A percentile compares a stretch with the other conserved stretches of the same genome.
Evolutionary conservation across 768 basidiomycete species (phyloP).

Genomic region (Cyclocybe aegerita): DNA sequence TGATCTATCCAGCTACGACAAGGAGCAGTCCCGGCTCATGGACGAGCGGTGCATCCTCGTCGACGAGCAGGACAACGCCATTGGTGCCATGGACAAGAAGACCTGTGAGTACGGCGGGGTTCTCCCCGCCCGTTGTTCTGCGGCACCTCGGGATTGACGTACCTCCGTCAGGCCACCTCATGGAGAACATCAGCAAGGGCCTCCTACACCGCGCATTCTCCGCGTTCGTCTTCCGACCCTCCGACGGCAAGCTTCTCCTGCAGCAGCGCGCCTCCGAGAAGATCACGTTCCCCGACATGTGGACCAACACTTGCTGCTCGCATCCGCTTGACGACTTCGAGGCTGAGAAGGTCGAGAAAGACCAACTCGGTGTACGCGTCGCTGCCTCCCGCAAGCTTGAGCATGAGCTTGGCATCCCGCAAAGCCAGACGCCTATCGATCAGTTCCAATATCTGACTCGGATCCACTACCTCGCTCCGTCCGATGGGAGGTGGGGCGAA

Average conservation of each 20-base stretch:
- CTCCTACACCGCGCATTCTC: constrained; percentile 98
- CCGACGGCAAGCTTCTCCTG: constrained; percentile 88
- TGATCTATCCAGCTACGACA: constrained; percentile 83
- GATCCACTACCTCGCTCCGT: constrained; percentile 97
- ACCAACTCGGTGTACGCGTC: constrained; percentile 79
- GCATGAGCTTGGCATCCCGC: constrained; percentile 94
- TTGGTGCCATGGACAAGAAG: constrained; percentile 93
- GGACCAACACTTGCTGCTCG: constrained; percentile 99
- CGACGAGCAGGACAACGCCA: constrained; percentile 80
- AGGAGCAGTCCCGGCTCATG: constrained; percentile 93
- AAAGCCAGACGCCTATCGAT: constrained; percentile 71
- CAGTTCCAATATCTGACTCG: constrained; percentile 92
- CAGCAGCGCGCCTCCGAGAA: constrained; percentile 98
- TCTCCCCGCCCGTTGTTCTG: not conserved
- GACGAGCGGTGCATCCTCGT: constrained; percentile 93
- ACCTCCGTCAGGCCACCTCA: constrained; percentile 75
- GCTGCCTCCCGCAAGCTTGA: constrained; percentile 96
- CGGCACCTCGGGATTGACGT: not conserved
- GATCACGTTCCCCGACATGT: constrained; percentile 99
- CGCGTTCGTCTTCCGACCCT: constrained; percentile 93
- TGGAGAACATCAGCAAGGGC: constrained; percentile 94
- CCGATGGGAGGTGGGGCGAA: constrained; percentile 93
- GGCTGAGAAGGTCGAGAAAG: constrained; percentile 71
- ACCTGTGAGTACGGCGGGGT: constrained; percentile 64
- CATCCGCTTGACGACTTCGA: constrained; percentile 94